phyloP scores from a whole-genome alignment of 2,329 filamentous ascomycete genomes.

The Huntiella moniliformis region DNA sequence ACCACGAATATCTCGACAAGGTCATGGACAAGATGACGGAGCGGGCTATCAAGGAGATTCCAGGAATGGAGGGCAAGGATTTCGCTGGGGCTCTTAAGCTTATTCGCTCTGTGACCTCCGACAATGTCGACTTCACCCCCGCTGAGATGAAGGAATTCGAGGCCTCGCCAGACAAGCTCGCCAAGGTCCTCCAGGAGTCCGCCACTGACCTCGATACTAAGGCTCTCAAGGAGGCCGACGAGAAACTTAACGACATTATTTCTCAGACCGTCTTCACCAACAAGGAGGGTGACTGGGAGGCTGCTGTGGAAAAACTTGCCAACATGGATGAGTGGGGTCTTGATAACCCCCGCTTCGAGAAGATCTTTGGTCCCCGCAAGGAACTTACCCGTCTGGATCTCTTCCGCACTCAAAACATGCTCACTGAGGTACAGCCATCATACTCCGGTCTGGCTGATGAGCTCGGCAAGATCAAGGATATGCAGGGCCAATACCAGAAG shows the following conservation, averaged over 20 bases:
- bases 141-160: slow-evolving; percentile 32
- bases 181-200: slow-evolving; percentile 4
- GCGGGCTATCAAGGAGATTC: slow-evolving; percentile 34
- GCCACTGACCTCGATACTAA: slow-evolving; percentile 4
- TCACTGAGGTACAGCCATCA: slow-evolving; percentile 12
- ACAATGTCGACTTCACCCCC: slow-evolving; percentile 30
- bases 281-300: slow-evolving; percentile 18
- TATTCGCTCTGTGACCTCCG: slow-evolving; percentile 24
- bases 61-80: slow-evolving; percentile 23
- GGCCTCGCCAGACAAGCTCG: slow-evolving; percentile 24
- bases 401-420: slow-evolving; percentile 11
- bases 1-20: slow-evolving; percentile 33
- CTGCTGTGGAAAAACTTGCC: slow-evolving; percentile 16
- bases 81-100: slow-evolving; percentile 24
- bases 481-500: slow-evolving; percentile 31
- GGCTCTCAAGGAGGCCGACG: slow-evolving; percentile 10
- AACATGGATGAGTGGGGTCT: slow-evolving; percentile 16
- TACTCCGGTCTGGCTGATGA: slow-evolving; percentile 19
- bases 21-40: slow-evolving; percentile 21
- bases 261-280: slow-evolving; percentile 12
- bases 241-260: slow-evolving; percentile 9
- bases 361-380: slow-evolving; percentile 11
- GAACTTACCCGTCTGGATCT: slow-evolving; percentile 9
- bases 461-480: slow-evolving; percentile 34
- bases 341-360: slow-evolving; percentile 13